phyloP scores from a whole-genome alignment of 1,284 basidiomycete genomes.

The Ustilago crameri region DNA sequence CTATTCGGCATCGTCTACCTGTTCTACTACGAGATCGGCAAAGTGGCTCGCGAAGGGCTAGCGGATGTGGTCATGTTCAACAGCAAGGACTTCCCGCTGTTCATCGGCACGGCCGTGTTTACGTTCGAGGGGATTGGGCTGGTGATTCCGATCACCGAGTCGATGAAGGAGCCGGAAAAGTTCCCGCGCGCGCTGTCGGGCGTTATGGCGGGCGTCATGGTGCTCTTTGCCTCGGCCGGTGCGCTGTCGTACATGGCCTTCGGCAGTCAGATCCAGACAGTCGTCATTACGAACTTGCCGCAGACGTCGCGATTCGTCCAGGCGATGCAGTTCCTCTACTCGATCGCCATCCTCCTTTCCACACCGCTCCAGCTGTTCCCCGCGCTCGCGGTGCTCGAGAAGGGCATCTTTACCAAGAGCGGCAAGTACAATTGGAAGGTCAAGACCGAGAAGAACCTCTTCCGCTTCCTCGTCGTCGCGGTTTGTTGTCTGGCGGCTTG shows the following conservation, averaged over 20 bases:
- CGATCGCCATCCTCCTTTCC: slow-evolving; percentile 87
- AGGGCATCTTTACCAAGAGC: slow-evolving; percentile 82
- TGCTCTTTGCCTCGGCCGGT: slow-evolving; percentile 88
- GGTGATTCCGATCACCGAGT: slow-evolving; percentile 95
- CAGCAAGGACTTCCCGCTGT: slow-evolving; percentile 83
- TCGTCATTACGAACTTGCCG: slow-evolving; percentile 93
- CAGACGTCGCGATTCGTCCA: slow-evolving; percentile 87
- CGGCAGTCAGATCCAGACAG: slow-evolving; percentile 87
- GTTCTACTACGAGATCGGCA: slow-evolving; percentile 63
- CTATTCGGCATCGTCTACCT: slow-evolving; percentile 76
- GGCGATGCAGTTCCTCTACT: slow-evolving; percentile 74
- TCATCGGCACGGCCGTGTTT: slow-evolving; percentile 97
- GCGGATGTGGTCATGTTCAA: slow-evolving; percentile 90
- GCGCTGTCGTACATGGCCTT: slow-evolving; percentile 88
- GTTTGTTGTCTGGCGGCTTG: slow-evolving; percentile 82
- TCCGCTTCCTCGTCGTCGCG: slow-evolving; percentile 81
- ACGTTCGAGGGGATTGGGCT: slow-evolving; percentile 98
- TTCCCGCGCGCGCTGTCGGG: slow-evolving; percentile 88
- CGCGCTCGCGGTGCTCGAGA: slow-evolving; percentile 95
- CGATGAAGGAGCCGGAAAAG: slow-evolving; percentile 88
- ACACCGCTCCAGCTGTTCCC: slow-evolving; percentile 93
- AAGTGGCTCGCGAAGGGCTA: slow-evolving; percentile 53
- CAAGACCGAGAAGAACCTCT: slow-evolving; percentile 89
- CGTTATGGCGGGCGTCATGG: slow-evolving; percentile 85
- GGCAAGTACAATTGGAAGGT: slow-evolving; percentile 81